Base-by-base conservation (phyloP, 2,329 filamentous ascomycete species). In the Laburnicola sp. region DNA sequence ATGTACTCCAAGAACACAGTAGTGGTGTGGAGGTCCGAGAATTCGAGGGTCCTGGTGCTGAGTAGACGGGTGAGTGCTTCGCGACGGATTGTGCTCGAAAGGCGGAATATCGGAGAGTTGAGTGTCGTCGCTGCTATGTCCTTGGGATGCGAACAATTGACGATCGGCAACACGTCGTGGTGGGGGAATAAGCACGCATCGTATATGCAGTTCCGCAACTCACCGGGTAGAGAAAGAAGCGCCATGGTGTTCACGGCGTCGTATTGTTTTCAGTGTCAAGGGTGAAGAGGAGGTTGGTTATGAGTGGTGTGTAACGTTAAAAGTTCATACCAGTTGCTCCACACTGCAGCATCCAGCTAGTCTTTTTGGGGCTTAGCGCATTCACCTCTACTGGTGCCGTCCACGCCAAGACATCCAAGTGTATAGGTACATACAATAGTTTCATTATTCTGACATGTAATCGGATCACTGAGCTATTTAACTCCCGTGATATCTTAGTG, bases 41-140 rank as follows among this genome's bases (percentile, higher is more conserved):
- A 51, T 2, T 48, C 42, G 21, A 64, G 35, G 3, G 7, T 9
- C 23, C 62, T 60, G 26, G 21, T 61, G 3, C 48, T 44, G 38
- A 52, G 58, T 2, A 68, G 42, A 45, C 53, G 60, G 8, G 59
- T 59, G 21, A 66, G 37, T 1, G 54, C 47, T 53, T 68, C 64
- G 4, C 25, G 41, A n/a, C 64, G 60, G 11, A 66, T 48, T 31
- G 62, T 58, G 16, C 50, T 56, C 4, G 44, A 60, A 4, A 55
- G 28, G 36, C 61, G 63, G 44, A 66, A 64, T 27, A 67, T 23
- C 3, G 59, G 46, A 3, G 42, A 53, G 9, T 37, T 31, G 25
- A 64, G 53, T 2, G 56, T 30, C 4, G 48, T 47, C 6, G 26
- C n/a, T 23, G 46, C 54, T 1, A 64, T 34, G 41, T 61, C 51